Base-by-base conservation (phyloP, 306 rosid genomes). In the Dalbergia cochinchinensis region DNA sequence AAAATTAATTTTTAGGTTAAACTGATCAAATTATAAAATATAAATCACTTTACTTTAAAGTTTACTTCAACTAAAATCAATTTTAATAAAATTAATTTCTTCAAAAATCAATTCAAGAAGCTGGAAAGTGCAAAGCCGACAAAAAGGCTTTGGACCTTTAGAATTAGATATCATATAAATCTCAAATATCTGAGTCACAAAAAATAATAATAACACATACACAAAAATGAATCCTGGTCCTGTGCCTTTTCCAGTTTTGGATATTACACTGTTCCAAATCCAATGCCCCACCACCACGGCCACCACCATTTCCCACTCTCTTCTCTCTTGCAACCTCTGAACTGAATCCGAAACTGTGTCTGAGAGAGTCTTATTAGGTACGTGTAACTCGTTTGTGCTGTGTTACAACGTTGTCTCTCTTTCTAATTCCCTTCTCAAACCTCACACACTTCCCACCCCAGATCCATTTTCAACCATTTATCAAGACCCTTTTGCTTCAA, bases 391-490 rank as follows among this genome's bases (percentile, higher is more conserved):
- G 6, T 10, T 8, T 50, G 57, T 50, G 16, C 5, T 37, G 6
- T 37, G 41, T 37, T 37, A 54, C 60, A 54, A 54, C 22, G 60
- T 54, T 54, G 60, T 54, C 3, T 4, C 53, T 10, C 5, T 47
- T 11, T 47, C 15, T 47, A 10, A 7, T 15, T 12, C 18, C 57
- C 57, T 50, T 50, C n/a, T 12, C 54, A 48, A 9, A 11, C n/a
- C 54, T 48, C 16, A 7, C 9, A 42, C 47, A 37, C 65, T 9
- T 20, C 2, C 3, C 26, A 34, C 51, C 26, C 70, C 72, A 75
- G 83, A 83, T 83, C 86, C 83, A 83, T 72, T 35, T 74, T 48
- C 57, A n/a, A 15, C 26, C 31, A 69, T 67, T 68, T 44, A 18
- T 59, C 14, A 20, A 22, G 16, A 55, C 81, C 59, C 66, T 35